Percentiles rank a stretch among this genome's conserved stretches.
These are phyloP conservation scores for Prosopis cineraria DNA, from an alignment of 306 rosid genomes.

Conservation along the genomic window DNA sequence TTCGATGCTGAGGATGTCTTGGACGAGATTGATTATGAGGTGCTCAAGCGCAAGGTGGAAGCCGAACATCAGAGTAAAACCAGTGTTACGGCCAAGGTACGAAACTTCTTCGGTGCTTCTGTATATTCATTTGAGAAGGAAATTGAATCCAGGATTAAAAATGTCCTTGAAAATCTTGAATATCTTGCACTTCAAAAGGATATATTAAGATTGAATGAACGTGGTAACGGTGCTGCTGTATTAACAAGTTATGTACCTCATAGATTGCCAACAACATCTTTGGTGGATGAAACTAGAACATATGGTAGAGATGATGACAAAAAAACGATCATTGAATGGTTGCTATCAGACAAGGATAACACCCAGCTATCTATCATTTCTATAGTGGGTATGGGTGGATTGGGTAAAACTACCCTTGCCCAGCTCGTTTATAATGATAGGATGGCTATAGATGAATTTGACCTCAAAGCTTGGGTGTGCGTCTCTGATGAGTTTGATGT, in stretches of 20 bases:
- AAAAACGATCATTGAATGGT: neutral
- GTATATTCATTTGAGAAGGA: too few species aligned
- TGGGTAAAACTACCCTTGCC: constrained; percentile 13
- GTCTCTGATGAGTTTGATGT: constrained; percentile 13
- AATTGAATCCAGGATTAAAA: too few species aligned
- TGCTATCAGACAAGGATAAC: neutral
- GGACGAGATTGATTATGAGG: too few species aligned
- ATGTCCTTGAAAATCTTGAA: too few species aligned
- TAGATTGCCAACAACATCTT: neutral
- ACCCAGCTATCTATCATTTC: neutral
- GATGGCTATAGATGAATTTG: neutral
- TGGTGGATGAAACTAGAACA: too few species aligned
- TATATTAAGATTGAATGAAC: neutral
- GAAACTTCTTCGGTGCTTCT: too few species aligned
- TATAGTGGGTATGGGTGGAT: constrained; percentile 17
- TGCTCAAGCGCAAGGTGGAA: too few species aligned
- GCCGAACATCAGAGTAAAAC: neutral
- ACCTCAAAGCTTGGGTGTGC: constrained; percentile 23
- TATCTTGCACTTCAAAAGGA: too few species aligned
- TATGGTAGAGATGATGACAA: too few species aligned
- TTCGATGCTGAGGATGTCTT: too few species aligned
- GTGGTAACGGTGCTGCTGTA: neutral
- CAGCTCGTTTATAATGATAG: neutral
- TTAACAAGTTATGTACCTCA: neutral
- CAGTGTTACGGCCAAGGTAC: too few species aligned